These are phyloP conservation scores for Hypoxylon fragiforme DNA, from an alignment of 495 filamentous ascomycete genomes.

Conservation along the genomic window DNA sequence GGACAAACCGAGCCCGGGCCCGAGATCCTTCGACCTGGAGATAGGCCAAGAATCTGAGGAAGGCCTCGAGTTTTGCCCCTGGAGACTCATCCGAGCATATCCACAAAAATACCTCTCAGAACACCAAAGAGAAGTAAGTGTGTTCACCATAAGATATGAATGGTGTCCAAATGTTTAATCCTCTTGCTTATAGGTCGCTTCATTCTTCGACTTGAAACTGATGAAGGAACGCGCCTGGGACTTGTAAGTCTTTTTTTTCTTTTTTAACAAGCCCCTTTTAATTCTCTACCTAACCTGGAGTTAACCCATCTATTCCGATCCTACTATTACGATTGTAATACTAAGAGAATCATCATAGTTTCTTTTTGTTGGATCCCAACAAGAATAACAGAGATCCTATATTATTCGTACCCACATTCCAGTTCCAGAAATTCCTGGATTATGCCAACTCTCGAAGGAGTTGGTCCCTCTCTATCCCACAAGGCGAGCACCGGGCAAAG, in stretches of 20 bases:
- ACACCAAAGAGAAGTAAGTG: constrained; percentile 47
- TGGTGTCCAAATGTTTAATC: too few relatives aligned
- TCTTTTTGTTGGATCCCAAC: constrained; percentile 63
- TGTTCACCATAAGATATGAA: neutral
- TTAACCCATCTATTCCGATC: too few relatives aligned
- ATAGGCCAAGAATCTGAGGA: constrained; percentile 34
- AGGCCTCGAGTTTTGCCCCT: constrained; percentile 58
- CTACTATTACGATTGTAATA: neutral
- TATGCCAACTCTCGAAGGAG: constrained; percentile 60
- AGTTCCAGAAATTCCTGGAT: constrained; percentile 62
- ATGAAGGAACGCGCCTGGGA: constrained; percentile 66
- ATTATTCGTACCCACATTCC: constrained; percentile 64
- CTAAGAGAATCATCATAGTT: constrained; percentile 49
- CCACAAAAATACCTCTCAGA: constrained; percentile 61
- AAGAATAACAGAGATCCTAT: constrained; percentile 51
- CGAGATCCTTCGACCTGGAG: constrained; percentile 4
- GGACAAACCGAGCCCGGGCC: neutral
- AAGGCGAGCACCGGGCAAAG: constrained; percentile 44
- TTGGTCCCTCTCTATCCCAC: constrained; percentile 54
- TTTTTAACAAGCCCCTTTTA: neutral
- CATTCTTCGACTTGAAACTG: constrained; percentile 62
- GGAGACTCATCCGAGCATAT: constrained; percentile 60
- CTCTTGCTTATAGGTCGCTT: constrained; percentile 48
- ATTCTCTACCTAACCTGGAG: too few relatives aligned
- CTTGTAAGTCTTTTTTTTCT: constrained; percentile 59